These are phyloP conservation scores for Phragmites australis DNA, from an alignment of 176 grass and related monocot species.

Conservation along the genomic window DNA sequence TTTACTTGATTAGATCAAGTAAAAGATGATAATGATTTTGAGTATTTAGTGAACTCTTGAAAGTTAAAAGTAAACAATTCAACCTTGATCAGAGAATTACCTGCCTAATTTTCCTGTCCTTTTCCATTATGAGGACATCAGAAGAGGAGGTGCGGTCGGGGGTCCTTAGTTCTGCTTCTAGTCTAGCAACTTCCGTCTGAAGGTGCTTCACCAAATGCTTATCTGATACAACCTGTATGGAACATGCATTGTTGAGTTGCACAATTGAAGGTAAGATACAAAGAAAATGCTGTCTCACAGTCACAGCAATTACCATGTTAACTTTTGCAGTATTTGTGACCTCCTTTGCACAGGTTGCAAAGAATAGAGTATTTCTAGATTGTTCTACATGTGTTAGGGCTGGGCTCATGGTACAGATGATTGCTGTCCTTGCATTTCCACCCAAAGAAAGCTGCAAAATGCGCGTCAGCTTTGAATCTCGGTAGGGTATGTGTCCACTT, in stretches of 20 bases:
- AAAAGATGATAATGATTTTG: conserved; percentile 13
- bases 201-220: conserved; percentile 91
- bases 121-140: conserved; percentile 70
- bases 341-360: conserved; percentile 91
- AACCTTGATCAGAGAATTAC: conserved; percentile 45
- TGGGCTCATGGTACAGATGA: conserved; percentile 99
- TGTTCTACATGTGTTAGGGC: conserved; percentile 80
- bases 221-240: conserved; percentile 80
- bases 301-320: conserved; percentile 73
- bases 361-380: conserved; percentile 93
- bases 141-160: conserved; percentile 57
- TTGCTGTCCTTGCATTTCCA: conserved; percentile 94
- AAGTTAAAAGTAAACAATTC: conserved; percentile 12
- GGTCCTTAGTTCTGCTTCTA: conserved; percentile 79
- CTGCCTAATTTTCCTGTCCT: conserved; percentile 79
- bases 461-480: conserved; percentile 91
- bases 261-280: background rate
- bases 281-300: conserved; percentile 15
- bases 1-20: conserved; percentile 32
- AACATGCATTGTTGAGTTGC: conserved; percentile 26
- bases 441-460: conserved; percentile 96
- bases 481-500: conserved; percentile 88
- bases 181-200: conserved; percentile 87
- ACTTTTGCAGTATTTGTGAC: conserved; percentile 91
- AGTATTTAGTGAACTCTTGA: conserved; percentile 19